Evolutionary conservation across 306 rosid genomes (phyloP).

Genomic region (Inga leiocalycina): DNA sequence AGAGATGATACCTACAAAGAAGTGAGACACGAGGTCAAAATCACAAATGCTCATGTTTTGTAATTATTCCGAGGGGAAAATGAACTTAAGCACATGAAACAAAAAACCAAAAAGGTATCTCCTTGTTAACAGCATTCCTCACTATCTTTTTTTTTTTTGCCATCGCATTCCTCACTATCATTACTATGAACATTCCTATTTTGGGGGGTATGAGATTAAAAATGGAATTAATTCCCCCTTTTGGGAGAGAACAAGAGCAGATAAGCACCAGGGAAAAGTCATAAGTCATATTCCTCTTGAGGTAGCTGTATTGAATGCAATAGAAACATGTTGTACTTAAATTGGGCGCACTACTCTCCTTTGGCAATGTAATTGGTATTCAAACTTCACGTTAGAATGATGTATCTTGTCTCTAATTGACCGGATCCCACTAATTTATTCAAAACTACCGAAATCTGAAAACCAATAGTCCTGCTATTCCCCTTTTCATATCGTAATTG

Average conservation of each 20-base stretch:
- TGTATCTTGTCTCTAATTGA: constrained; percentile 23
- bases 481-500: background rate
- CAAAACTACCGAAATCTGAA: background rate
- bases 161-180: constrained; percentile 25
- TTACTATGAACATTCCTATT: constrained; percentile 3
- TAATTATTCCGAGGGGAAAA: constrained; percentile 1
- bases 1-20: constrained; percentile 68
- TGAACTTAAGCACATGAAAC: background rate
- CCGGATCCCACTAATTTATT: constrained; percentile 15
- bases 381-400: constrained; percentile 7
- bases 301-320: constrained; percentile 13
- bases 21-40: constrained; percentile 21
- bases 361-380: background rate
- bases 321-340: background rate
- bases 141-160: background rate
- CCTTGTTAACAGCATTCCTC: constrained; percentile 17
- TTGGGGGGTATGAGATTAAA: constrained; percentile 18
- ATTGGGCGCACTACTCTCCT: background rate
- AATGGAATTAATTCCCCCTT: constrained; percentile 16
- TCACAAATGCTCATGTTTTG: background rate
- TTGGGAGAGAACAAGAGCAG: background rate
- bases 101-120: background rate
- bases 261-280: background rate
- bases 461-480: background rate
- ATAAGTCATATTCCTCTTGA: constrained; percentile 20